Evolutionary conservation across 495 filamentous ascomycete species (phyloP), one percentile per base, ranked within the genome.

Genomic region (Trichoderma reesei): DNA sequence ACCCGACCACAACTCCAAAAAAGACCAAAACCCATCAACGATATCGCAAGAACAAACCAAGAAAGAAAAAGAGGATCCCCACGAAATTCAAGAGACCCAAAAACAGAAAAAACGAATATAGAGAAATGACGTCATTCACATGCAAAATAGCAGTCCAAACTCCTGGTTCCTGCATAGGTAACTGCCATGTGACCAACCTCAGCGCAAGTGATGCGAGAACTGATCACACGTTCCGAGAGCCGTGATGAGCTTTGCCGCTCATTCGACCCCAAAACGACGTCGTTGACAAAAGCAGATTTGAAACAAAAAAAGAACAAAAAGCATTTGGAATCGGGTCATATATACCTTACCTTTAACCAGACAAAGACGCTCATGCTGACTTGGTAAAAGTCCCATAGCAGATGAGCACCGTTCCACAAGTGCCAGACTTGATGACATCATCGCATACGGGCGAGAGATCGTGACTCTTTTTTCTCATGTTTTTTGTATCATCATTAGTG

Each of bases 121-220:
- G 31, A 13, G 3, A 11, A 8, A 56, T 56, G 20, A 56, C 51
- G 51, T 56, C 51, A 56, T 34, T 56, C 51, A 56, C 31, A 31
- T 34, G 31, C 51, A 34, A 31, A 56, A 34, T 10, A 14, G 31
- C n/a, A 20, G 46, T 26, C 26, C 26, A 26, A 31, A 10, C 51
- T 56, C 44, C 51, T 56, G 51, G 51, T 56, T 56, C 51, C 51
- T 56, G 51, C 26, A 56, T 56, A n/a, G n/a, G n/a, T n/a, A 26
- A 26, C 26, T 26, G 16, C 51, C 51, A 56, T 56, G 51, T 56
- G 51, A 56, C 51, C 51, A 26, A 26, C 51, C 11, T 11, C 20
- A 14, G 26, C 18, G 51, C 51, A 33, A 34, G 26, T 56, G 51
- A 56, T 56, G 8, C 26, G 3, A 26, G 26, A 26, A 26, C 26